phyloP scores from a whole-genome alignment of 1,284 basidiomycete genomes.

The Microstroma glucosiphilum region DNA sequence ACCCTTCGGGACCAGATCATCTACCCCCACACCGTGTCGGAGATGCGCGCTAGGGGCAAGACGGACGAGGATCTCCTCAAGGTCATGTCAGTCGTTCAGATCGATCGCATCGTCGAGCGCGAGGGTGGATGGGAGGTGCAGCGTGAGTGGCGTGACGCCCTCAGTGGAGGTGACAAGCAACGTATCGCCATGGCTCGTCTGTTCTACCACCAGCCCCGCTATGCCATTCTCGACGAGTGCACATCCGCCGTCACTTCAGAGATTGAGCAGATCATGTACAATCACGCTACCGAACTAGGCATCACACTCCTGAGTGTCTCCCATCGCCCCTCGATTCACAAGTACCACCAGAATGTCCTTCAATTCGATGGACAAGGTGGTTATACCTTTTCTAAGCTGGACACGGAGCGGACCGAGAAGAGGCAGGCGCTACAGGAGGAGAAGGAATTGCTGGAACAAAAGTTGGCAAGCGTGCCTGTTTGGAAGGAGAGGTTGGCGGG shows the following conservation, averaged over 20 bases:
- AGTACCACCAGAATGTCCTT: slow-evolving; percentile 61
- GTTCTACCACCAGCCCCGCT: slow-evolving; percentile 95
- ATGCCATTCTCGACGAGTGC: slow-evolving; percentile 92
- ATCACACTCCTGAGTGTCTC: slow-evolving; percentile 51
- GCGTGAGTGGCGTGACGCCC: slow-evolving; percentile 84
- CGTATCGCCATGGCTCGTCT: slow-evolving; percentile 91
- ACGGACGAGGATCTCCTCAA: slow-evolving; percentile 67
- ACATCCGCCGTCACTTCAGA: slow-evolving; percentile 88
- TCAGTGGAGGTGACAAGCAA: slow-evolving; percentile 71
- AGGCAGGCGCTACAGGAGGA: slow-evolving; percentile 87
- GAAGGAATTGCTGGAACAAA: slow-evolving; percentile 57
- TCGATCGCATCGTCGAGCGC: slow-evolving; percentile 82
- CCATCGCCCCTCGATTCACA: slow-evolving; percentile 74
- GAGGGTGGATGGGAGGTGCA: slow-evolving; percentile 89
- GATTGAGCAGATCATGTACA: slow-evolving; percentile 91
- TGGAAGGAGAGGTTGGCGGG: slow-evolving; percentile 71
- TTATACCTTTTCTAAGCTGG: slow-evolving; percentile 72
- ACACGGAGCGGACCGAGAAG: slow-evolving; percentile 65
- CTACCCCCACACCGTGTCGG: slow-evolving; percentile 68
- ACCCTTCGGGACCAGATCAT: slow-evolving; percentile 84
- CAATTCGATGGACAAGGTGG: slow-evolving; percentile 56
- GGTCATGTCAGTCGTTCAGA: slow-evolving; percentile 73
- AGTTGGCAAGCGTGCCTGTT: slow-evolving; percentile 62
- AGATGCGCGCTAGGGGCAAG: slow-evolving; percentile 41
- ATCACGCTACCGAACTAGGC: slow-evolving; percentile 65